Base-by-base conservation (phyloP, 306 rosid species). In the Acacia acuminata region DNA sequence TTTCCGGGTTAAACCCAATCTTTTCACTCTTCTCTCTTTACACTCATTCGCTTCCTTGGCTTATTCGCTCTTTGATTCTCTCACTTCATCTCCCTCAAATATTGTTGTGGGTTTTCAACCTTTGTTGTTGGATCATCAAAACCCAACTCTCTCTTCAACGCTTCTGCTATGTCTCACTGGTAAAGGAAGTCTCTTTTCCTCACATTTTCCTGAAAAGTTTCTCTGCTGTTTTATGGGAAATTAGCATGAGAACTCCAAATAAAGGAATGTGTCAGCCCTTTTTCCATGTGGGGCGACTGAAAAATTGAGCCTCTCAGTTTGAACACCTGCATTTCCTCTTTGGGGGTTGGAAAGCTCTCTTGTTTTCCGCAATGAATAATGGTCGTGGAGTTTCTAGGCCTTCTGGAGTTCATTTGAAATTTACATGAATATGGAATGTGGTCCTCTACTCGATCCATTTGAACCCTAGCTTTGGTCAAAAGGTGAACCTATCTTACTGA, bases 391-490 rank as follows among this genome's bases (percentile, higher is more conserved):
- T 82, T 87, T 87, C 86, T 85, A 82, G 91, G 84, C 78, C 85
- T 77, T 85, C 74, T 72, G 51, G 42, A 80, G 84, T 87, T 86
- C 85, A 83, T 76, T 87, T 56, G 40, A 25, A 74, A 48, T 32
- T 69, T 70, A n/a, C 51, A 20, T 71, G 22, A 14, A n/a, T 65
- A 25, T 75, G 67, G 61, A 66, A 71, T 58, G 84, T 58, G 55
- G 77, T 55, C 45, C 36, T 61, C 40, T 61, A 16, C 34, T 17
- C 8, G 50, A 82, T 79, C 77, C 40, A 36, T 81, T 75, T 85
- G 85, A 91, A 91, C 90, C 89, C 94, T 86, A 85, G 79, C 86
- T 81, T 85, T 86, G 77, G 79, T 86, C 60, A 58, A 53, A 85
- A 83, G 87, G 84, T 90, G 85, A 82, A 81, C 79, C 73, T 78